phyloP scores from a whole-genome alignment of 441 rosid genomes.

The Pelargonium exstipulatum region DNA sequence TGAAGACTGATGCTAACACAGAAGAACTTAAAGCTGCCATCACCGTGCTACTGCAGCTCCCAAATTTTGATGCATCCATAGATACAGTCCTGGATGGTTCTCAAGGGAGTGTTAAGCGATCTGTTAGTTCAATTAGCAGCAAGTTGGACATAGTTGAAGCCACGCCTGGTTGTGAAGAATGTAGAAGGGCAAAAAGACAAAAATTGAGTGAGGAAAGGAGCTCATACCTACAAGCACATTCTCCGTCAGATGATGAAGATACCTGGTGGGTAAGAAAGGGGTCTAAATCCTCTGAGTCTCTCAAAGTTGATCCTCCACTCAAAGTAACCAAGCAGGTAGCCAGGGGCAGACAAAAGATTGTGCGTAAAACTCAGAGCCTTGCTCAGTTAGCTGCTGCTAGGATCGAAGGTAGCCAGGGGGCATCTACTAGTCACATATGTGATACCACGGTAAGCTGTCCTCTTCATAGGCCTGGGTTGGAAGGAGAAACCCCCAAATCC shows the following conservation, averaged over 20 bases:
- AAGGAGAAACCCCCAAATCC: slow-evolving; percentile 51
- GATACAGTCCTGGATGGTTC: slow-evolving; percentile 56
- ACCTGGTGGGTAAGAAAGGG: slow-evolving; percentile 94
- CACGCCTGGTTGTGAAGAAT: slow-evolving; percentile 87
- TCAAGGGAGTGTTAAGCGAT: slow-evolving; percentile 63
- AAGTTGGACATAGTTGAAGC: slow-evolving; percentile 56
- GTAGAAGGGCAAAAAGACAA: slow-evolving; percentile 72
- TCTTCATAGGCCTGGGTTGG: slow-evolving; percentile 49
- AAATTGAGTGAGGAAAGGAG: slow-evolving; percentile 69
- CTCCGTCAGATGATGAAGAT: slow-evolving; percentile 90
- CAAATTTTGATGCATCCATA: slow-evolving; percentile 41
- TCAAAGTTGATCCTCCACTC: slow-evolving; percentile 60
- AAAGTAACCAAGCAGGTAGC: slow-evolving; percentile 69
- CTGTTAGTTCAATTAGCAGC: slow-evolving; percentile 46
- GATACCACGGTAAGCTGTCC: slow-evolving; percentile 70
- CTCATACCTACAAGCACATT: slow-evolving; percentile 54
- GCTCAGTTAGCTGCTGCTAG: slow-evolving; percentile 94
- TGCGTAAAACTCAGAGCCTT: slow-evolving; percentile 80
- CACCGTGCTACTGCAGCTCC: slow-evolving; percentile 66
- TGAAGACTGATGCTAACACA: slow-evolving; percentile 42
- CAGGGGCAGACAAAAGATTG: slow-evolving; percentile 83
- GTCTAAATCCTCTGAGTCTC: slow-evolving; percentile 43
- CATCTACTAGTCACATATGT: slow-evolving; percentile 96
- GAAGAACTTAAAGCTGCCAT: slow-evolving; percentile 70
- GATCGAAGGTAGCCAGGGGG: slow-evolving; percentile 98